Percentiles rank a stretch among this genome's conserved stretches.
Conservation (phyloP, 2,329 filamentous ascomycete species). For the Fonsecaea erecta region DNA sequence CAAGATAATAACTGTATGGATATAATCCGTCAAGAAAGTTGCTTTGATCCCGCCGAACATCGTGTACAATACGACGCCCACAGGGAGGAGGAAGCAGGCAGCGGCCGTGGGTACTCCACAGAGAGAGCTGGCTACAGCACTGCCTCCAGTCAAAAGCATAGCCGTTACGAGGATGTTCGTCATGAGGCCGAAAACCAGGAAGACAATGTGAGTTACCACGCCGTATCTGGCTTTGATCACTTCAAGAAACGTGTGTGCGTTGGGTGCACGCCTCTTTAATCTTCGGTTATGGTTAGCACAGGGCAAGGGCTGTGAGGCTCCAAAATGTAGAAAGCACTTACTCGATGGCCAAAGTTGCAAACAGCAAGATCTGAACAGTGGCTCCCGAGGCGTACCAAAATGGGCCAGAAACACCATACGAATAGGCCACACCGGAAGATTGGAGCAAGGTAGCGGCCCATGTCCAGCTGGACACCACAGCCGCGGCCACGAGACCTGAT, state of each 20-base stretch:
- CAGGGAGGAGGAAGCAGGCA: slow-evolving; percentile 79
- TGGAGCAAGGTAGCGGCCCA: slow-evolving; percentile 56
- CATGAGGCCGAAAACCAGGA: slow-evolving; percentile 79
- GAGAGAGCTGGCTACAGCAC: slow-evolving; percentile 71
- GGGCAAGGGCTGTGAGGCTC: not conserved
- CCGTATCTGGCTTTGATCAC: slow-evolving; percentile 83
- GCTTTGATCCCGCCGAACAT: slow-evolving; percentile 75
- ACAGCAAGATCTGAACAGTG: slow-evolving; percentile 84
- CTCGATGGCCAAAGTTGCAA: slow-evolving; percentile 88
- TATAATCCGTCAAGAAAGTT: slow-evolving; percentile 82
- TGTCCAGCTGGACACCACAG: slow-evolving; percentile 92
- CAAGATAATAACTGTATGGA: slow-evolving; percentile 78
- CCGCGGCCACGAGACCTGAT: slow-evolving; percentile 82
- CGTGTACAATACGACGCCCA: slow-evolving; percentile 76
- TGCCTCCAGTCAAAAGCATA: slow-evolving; percentile 85
- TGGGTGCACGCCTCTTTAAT: slow-evolving; percentile 81
- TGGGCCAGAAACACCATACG: slow-evolving; percentile 71
- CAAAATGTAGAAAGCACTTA: slow-evolving; percentile 17
- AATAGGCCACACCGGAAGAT: slow-evolving; percentile 79
- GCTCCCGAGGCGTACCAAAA: slow-evolving; percentile 74
- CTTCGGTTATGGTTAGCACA: slow-evolving; percentile 10
- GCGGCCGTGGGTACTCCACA: slow-evolving; percentile 78
- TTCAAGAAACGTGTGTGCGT: slow-evolving; percentile 84
- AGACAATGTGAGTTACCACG: slow-evolving; percentile 71
- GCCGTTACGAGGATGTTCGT: slow-evolving; percentile 87